Base-by-base conservation (phyloP, 2,329 filamentous ascomycete species). In the Acarospora socialis region DNA sequence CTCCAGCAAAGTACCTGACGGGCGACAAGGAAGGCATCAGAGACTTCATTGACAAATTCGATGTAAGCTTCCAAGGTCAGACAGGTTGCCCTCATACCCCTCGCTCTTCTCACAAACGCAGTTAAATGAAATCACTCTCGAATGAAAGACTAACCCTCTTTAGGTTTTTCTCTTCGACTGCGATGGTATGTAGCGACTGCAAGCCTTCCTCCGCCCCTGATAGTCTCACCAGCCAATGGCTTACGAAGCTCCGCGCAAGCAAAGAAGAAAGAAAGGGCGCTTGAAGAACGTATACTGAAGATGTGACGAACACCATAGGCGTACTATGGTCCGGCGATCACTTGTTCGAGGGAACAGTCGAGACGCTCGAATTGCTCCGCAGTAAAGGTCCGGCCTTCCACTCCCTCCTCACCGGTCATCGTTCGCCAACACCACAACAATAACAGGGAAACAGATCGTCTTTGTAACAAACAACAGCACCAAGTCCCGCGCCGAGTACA, bases 401-500 rank as follows among this genome's bases (percentile, higher is more conserved):
- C n/a, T n/a, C n/a, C n/a, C n/a, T n/a, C n/a, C n/a, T n/a, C n/a
- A n/a, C n/a, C n/a, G n/a, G n/a, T n/a, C n/a, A n/a, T n/a, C n/a
- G n/a, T n/a, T n/a, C n/a, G n/a, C n/a, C n/a, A n/a, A n/a, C n/a
- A n/a, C n/a, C 17, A n/a, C 18, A 10, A 21, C 33, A 21, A n/a
- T n/a, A 14, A 18, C 40, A 90, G 86, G 82, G 51, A 98, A 98
- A 58, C 78, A 78, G 52, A 70, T 90, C 20, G 76, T 98, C 33
- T 98, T 98, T 52, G 90, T 98, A 32, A 98, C 90, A 23, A 98
- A 98, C 63, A 98, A 98, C 63, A 94, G 84, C 50, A 95, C 90
- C 35, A 98, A 98, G 55, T 93, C 87, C 7, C 79, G 90, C 35
- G 65, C 70, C 30, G 84, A 94, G 53, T 98, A 98, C 59, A 77